phyloP scores from a whole-genome alignment of 2,329 filamentous ascomycete species.

The Tolypocladium tropicale region DNA sequence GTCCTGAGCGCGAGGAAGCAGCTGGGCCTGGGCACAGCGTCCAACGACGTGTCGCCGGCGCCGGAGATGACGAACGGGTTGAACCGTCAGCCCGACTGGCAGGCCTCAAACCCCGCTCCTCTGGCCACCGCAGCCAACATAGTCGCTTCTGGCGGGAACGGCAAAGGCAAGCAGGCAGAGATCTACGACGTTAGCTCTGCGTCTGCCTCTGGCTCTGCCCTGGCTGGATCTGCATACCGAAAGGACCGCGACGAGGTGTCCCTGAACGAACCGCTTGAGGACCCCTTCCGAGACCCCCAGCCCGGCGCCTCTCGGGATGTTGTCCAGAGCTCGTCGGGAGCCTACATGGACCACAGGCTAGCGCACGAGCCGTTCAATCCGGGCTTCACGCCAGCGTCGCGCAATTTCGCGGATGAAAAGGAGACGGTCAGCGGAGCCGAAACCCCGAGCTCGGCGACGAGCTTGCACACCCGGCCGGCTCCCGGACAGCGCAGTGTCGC shows the following conservation, averaged over 20 bases:
- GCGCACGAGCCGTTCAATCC: constrained; percentile 28
- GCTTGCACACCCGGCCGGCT: constrained; percentile 4
- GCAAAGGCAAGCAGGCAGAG: constrained; percentile 25
- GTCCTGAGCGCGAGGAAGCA: constrained; percentile 54
- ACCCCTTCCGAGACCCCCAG: constrained; percentile 23
- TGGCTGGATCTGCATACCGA: constrained; percentile 13
- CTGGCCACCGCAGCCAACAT: neutral
- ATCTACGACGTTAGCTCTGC: constrained; percentile 14
- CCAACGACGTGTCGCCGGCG: constrained; percentile 16
- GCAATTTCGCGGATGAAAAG: neutral
- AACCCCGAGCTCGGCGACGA: constrained; percentile 4
- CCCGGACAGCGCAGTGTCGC: constrained; percentile 12
- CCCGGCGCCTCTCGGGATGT: constrained; percentile 1
- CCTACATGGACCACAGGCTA: constrained; percentile 13
- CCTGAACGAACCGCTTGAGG: constrained; percentile 18
- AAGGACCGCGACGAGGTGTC: constrained; percentile 10
- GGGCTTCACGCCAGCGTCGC: constrained; percentile 16
- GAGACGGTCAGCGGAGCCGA: constrained; percentile 6
- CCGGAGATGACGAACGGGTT: constrained; percentile 18
- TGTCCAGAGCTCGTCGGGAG: constrained; percentile 7
- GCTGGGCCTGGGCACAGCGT: constrained; percentile 26
- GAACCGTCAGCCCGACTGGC: constrained; percentile 10
- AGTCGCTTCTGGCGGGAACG: constrained; percentile 10
- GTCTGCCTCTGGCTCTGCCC: constrained; percentile 11
- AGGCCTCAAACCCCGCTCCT: neutral